Conservation (phyloP, 495 filamentous ascomycete genomes). For the Talaromyces liani region DNA sequence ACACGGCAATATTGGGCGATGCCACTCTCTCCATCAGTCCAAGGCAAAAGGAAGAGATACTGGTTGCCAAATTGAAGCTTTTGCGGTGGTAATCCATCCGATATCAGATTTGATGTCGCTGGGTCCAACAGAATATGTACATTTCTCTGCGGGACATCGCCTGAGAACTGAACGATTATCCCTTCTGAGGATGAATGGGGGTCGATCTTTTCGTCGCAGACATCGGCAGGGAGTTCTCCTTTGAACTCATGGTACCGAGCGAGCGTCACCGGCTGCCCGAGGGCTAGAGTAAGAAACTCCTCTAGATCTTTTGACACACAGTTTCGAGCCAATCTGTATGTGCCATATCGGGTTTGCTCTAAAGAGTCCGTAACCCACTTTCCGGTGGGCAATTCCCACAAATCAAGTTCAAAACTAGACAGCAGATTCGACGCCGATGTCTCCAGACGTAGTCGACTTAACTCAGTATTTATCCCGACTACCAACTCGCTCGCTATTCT, state of each 20-base stretch:
- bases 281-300: neutral
- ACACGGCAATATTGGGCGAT: neutral
- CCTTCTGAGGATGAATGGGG: neutral
- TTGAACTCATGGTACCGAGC: slow-evolving; percentile 7
- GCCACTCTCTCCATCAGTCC: neutral
- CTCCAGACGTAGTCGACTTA: neutral
- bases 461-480: neutral
- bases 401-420: neutral
- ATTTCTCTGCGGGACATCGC: neutral
- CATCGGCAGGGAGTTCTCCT: neutral
- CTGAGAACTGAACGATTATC: slow-evolving; percentile 3
- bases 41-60: neutral
- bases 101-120: neutral
- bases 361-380: slow-evolving; percentile 6
- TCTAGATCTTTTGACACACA: neutral
- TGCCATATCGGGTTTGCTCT: neutral
- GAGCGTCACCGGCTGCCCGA: slow-evolving; percentile 1
- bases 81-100: neutral
- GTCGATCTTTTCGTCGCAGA: neutral
- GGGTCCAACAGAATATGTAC: slow-evolving; percentile 1
- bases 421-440: neutral
- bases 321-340: neutral
- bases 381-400: slow-evolving; percentile 4
- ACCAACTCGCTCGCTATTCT: neutral
- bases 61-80: slow-evolving; percentile 1